phyloP scores from a whole-genome alignment of 805 yeast genomes.

The Yamadazyma sp. region DNA sequence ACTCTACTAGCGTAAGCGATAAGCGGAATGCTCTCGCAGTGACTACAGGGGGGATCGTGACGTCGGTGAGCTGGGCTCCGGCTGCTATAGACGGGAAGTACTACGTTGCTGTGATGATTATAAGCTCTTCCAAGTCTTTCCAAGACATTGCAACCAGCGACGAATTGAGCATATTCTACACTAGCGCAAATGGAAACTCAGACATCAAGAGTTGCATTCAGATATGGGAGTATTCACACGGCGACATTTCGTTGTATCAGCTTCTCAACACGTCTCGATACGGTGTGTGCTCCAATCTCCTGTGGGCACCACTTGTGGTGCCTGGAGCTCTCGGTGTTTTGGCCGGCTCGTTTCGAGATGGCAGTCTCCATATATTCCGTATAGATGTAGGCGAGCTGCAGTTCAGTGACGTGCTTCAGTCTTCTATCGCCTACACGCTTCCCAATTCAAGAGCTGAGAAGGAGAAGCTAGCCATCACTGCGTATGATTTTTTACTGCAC shows the following conservation, averaged over 20 bases:
- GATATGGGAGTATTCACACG: constrained; percentile 40
- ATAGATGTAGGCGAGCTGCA: constrained; percentile 21
- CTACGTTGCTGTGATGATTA: constrained; percentile 51
- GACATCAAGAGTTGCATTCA: constrained; percentile 41
- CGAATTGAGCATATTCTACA: constrained; percentile 32
- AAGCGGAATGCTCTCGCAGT: constrained; percentile 4
- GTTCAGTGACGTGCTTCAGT: constrained; percentile 16
- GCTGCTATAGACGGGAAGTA: constrained; percentile 24
- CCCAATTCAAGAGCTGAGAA: constrained; percentile 13
- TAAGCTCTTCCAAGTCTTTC: constrained; percentile 30
- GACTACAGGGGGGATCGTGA: constrained; percentile 48
- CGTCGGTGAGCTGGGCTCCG: constrained; percentile 55
- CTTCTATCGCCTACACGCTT: constrained; percentile 25
- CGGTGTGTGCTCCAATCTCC: constrained; percentile 46
- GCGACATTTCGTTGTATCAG: constrained; percentile 25
- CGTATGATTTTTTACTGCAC: constrained; percentile 47
- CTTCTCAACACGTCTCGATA: constrained; percentile 31
- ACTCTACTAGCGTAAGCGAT: not conserved
- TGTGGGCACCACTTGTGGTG: constrained; percentile 40
- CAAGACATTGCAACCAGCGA: constrained; percentile 19
- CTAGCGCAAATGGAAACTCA: not conserved
- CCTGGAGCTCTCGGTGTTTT: constrained; percentile 39
- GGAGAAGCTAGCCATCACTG: constrained; percentile 33
- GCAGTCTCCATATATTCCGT: constrained; percentile 50
- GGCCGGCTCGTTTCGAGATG: constrained; percentile 59